Percentiles rank a stretch among this genome's conserved stretches.
These are phyloP conservation scores for Xylaria intraflava DNA, from an alignment of 495 filamentous ascomycete species.

Conservation along the genomic window DNA sequence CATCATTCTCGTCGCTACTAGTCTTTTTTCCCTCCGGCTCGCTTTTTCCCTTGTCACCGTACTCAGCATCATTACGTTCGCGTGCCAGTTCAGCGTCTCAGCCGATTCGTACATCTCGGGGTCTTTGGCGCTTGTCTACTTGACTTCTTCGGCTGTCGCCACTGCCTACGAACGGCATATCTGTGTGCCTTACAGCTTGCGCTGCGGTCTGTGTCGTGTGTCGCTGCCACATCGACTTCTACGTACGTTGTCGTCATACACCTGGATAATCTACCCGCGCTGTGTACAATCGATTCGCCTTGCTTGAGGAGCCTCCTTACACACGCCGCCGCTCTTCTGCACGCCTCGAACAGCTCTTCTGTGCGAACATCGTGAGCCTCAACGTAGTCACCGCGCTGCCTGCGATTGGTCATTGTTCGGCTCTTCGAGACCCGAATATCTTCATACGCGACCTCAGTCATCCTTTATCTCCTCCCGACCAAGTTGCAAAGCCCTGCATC, in stretches of 20 bases:
- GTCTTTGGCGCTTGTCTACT: constrained; percentile 15
- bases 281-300: neutral
- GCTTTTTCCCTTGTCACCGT: constrained; percentile 32
- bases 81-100: constrained; percentile 18
- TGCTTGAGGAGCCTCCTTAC: constrained; percentile 5
- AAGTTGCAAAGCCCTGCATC: neutral
- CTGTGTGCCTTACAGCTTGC: constrained; percentile 4
- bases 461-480: neutral
- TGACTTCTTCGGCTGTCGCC: constrained; percentile 1
- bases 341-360: constrained; percentile 9
- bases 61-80: constrained; percentile 25
- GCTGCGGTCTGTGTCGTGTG: constrained; percentile 8
- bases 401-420: constrained; percentile 8
- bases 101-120: constrained; percentile 19
- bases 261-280: neutral
- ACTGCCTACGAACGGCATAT: neutral
- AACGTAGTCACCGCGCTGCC: constrained; percentile 8
- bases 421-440: neutral
- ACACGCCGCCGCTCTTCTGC: constrained; percentile 16
- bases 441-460: constrained; percentile 4
- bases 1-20: constrained; percentile 22
- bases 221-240: constrained; percentile 2
- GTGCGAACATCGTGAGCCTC: constrained; percentile 19
- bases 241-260: neutral
- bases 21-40: constrained; percentile 15